A percentile compares a stretch with the other conserved stretches of the same genome.
Conservation (phyloP, 768 basidiomycete genomes). For the Saitozyma sp. region DNA sequence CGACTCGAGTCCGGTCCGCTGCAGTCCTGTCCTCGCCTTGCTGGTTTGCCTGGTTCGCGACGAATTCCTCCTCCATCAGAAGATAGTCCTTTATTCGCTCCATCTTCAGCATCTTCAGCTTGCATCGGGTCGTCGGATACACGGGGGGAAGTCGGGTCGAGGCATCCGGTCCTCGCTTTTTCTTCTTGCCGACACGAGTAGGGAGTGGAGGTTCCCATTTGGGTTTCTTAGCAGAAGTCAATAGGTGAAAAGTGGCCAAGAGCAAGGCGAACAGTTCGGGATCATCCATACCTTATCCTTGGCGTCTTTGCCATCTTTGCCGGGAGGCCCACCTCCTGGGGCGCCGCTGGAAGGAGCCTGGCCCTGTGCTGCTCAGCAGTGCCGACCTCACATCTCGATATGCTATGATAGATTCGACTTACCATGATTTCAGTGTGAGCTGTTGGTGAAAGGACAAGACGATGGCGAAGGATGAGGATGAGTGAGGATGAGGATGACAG, state of each 20-base stretch:
- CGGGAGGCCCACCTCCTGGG: constrained; percentile 25
- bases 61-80: constrained; percentile 67
- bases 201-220: constrained; percentile 99
- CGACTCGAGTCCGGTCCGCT: constrained; percentile 88
- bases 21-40: constrained; percentile 88
- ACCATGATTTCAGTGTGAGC: neutral
- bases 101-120: constrained; percentile 89
- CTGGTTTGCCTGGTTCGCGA: constrained; percentile 49
- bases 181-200: constrained; percentile 96
- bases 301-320: constrained; percentile 35
- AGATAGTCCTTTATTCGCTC: constrained; percentile 99
- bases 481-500: too few relatives aligned
- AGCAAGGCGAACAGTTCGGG: neutral
- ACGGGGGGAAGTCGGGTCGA: constrained; percentile 89
- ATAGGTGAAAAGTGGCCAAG: neutral
- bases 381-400: too few relatives aligned
- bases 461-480: too few relatives aligned
- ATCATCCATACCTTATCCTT: constrained; percentile 41
- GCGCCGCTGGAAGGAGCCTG: constrained; percentile 49
- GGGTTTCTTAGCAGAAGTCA: constrained; percentile 54
- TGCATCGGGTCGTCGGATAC: constrained; percentile 91
- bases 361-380: constrained; percentile 28
- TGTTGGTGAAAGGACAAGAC: neutral
- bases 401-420: too few relatives aligned
- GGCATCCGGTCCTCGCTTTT: constrained; percentile 85